phyloP scores from a whole-genome alignment of 1,284 basidiomycete species.

The Mycosarcoma mackinlayi region DNA sequence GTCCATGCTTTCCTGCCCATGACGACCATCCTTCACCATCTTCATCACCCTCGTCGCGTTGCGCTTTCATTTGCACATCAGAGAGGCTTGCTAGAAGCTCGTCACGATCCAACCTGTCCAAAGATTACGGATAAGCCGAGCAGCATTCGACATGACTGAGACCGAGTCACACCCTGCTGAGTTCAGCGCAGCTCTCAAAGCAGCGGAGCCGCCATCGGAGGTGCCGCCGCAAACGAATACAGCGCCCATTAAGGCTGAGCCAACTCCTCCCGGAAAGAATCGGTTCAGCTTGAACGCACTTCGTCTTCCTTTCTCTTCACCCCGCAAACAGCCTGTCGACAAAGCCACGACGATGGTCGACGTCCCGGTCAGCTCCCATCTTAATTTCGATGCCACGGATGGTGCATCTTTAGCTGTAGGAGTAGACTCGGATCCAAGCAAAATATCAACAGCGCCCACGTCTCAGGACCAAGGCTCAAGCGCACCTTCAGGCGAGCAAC shows the following conservation, averaged over 20 bases:
- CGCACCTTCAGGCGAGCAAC: constrained; percentile 7
- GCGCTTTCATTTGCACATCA: too few species aligned
- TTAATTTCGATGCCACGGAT: too few species aligned
- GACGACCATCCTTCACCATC: neutral
- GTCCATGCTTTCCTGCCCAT: too few species aligned
- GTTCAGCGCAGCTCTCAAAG: neutral
- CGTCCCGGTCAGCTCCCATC: neutral
- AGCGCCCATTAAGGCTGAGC: neutral
- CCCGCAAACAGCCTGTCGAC: constrained; percentile 10
- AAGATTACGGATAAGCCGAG: too few species aligned
- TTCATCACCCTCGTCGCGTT: neutral
- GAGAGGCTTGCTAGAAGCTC: too few species aligned
- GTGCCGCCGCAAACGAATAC: neutral
- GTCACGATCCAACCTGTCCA: too few species aligned
- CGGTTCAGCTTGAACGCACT: constrained; percentile 44
- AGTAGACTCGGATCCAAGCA: neutral
- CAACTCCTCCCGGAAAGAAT: constrained; percentile 10
- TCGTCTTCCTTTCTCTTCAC: constrained; percentile 29
- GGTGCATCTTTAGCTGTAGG: too few species aligned
- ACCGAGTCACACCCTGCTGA: neutral
- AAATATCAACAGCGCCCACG: neutral
- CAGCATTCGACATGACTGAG: constrained; percentile 9
- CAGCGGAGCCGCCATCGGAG: neutral
- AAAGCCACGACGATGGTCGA: neutral
- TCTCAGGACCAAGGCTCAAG: neutral